Base-by-base conservation (phyloP, 2,329 filamentous ascomycete genomes). In the Dactylella cylindrospora region DNA sequence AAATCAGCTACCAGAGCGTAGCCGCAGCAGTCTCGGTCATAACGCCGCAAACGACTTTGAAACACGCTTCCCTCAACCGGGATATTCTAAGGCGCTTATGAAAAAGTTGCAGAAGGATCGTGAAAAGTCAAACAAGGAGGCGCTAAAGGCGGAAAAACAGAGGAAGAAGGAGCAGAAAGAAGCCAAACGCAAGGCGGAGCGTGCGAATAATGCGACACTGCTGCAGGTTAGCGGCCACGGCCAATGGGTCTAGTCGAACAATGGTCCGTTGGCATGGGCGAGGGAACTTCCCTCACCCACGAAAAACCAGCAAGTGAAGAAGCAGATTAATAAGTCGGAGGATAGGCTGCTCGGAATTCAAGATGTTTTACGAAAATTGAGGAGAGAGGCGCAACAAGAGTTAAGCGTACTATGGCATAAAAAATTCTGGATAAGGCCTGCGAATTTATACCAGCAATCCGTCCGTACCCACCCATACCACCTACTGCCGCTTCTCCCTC, bases 21-120 rank as follows among this genome's bases (percentile, higher is more conserved):
- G 35, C 15, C 45, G 51, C 23, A 62, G 49, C 32, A 62, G 57
- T 20, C 15, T 62, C 12, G 57, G 57, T 12, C 49, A 62, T 32
- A 50, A 36, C 15, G 15, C 33, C n/a, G 2, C 17, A 2, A 26
- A 15, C 3, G 10, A 10, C n/a, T 19, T 45, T 3, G 8, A n/a
- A 20, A 33, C 7, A 45, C 32, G 41, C 19, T 9, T 9, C 29
- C n/a, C 5, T 23, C 19, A 28, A 12, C 22, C 28, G 32, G 12
- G 19, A 35, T 19, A 26, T n/a, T 12, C 32, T 10, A 29, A 49
- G 22, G 19, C 31, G 6, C 45, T 26, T n/a, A 5, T 23, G 6
- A 53, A 41, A 39, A 46, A 39, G 23, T 12, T 23, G 19, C 33
- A 19, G 13, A 54, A 54, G 32, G 25, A 39, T 6, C 32, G 38